These are phyloP conservation scores for Exidia glandulosa DNA, from an alignment of 768 basidiomycete species.

Conservation along the genomic window DNA sequence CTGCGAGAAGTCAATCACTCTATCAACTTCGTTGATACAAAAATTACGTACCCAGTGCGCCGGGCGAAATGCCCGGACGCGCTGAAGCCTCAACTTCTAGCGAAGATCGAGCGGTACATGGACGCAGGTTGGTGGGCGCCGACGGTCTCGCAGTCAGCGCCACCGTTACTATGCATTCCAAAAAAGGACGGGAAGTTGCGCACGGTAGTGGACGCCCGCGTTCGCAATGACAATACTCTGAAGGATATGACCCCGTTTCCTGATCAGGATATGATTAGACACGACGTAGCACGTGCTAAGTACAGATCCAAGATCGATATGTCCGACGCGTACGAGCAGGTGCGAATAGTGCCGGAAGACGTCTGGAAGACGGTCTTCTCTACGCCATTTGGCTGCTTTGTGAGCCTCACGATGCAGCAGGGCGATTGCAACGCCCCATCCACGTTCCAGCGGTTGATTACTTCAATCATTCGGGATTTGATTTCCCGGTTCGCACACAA, in stretches of 20 bases:
- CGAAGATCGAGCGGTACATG: neutral
- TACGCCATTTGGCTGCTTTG: constrained; percentile 26
- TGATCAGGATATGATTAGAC: constrained; percentile 28
- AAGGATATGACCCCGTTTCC: constrained; percentile 31
- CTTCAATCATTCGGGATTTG: constrained; percentile 24
- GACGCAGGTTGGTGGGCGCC: neutral
- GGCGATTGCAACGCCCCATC: constrained; percentile 35
- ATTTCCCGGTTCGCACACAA: constrained; percentile 30
- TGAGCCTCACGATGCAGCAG: constrained; percentile 31
- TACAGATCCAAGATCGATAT: constrained; percentile 30
- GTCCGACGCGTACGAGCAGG: constrained; percentile 33
- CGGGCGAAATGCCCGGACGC: neutral
- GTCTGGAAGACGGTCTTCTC: constrained; percentile 17
- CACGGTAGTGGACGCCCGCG: constrained; percentile 23
- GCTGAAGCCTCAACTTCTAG: neutral
- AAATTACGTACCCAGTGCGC: constrained; percentile 13
- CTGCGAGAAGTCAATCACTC: constrained; percentile 29
- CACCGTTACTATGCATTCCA: neutral
- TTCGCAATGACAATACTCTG: constrained; percentile 30
- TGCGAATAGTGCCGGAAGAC: constrained; percentile 16
- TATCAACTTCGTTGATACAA: constrained; percentile 28
- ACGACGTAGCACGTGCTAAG: constrained; percentile 22
- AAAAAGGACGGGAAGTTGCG: constrained; percentile 22
- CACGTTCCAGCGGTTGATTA: constrained; percentile 37
- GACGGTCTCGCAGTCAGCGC: neutral